A percentile compares a stretch with the other conserved stretches of the same genome.
Conservation (phyloP, 1,284 basidiomycete species). For the Malassezia vespertilionis region DNA sequence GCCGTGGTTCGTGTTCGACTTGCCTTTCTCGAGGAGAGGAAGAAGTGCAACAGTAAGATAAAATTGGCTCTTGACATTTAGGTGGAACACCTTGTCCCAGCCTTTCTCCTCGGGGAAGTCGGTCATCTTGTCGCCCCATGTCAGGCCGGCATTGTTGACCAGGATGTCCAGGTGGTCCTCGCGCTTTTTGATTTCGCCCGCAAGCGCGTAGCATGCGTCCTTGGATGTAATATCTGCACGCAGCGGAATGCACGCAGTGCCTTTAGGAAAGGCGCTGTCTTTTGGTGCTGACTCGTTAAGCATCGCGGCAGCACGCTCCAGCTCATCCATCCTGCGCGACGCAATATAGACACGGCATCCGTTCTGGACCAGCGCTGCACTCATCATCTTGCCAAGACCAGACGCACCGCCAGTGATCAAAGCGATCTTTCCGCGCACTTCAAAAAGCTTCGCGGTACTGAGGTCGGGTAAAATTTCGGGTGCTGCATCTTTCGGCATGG, state of each 20-base stretch:
- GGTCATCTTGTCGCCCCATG: slow-evolving; percentile 66
- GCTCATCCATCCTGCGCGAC: slow-evolving; percentile 57
- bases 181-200: slow-evolving; percentile 57
- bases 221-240: slow-evolving; percentile 52
- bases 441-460: slow-evolving; percentile 57
- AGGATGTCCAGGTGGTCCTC: slow-evolving; percentile 57
- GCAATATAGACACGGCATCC: slow-evolving; percentile 72
- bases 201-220: slow-evolving; percentile 67
- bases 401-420: slow-evolving; percentile 63
- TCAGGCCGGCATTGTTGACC: slow-evolving; percentile 50
- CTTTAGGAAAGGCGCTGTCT: slow-evolving; percentile 19
- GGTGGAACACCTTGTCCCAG: slow-evolving; percentile 56
- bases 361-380: slow-evolving; percentile 66
- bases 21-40: slow-evolving; percentile 33
- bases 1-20: slow-evolving; percentile 54
- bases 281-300: slow-evolving; percentile 26
- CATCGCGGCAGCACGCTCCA: slow-evolving; percentile 54
- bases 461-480: slow-evolving; percentile 52
- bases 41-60: slow-evolving; percentile 45
- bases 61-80: slow-evolving; percentile 46
- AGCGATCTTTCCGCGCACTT: slow-evolving; percentile 60
- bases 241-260: slow-evolving; percentile 27
- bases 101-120: slow-evolving; percentile 60
- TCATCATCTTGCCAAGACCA: slow-evolving; percentile 56
- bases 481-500: slow-evolving; percentile 42